phyloP scores from a whole-genome alignment of 1,139 yeast genomes.

The Suhomyces yuchorum region DNA sequence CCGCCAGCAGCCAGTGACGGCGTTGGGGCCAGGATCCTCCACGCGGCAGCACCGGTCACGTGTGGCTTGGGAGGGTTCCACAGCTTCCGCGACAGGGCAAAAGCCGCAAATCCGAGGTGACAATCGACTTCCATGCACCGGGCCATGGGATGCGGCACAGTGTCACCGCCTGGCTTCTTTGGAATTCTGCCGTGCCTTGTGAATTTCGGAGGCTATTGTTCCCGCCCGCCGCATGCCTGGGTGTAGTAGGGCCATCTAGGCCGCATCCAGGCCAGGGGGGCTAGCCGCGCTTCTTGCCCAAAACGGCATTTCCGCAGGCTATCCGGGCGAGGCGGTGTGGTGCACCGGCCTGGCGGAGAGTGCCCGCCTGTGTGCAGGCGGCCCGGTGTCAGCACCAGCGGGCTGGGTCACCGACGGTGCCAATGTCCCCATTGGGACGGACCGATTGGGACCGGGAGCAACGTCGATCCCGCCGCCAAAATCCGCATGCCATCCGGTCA shows the following conservation, averaged over 20 bases:
- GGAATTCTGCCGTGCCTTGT: neutral
- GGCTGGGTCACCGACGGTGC: too few species aligned
- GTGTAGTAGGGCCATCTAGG: too few species aligned
- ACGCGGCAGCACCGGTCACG: neutral
- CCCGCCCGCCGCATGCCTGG: neutral
- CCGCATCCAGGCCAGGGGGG: too few species aligned
- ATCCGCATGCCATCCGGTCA: neutral
- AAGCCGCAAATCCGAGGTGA: neutral
- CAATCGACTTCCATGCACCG: neutral
- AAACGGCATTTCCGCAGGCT: neutral
- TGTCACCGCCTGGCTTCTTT: neutral
- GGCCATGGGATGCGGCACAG: neutral
- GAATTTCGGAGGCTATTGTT: too few species aligned
- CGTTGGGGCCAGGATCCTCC: neutral
- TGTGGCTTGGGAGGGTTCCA: neutral
- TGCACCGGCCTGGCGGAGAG: too few species aligned
- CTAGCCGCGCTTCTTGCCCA: neutral
- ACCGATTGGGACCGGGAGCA: neutral
- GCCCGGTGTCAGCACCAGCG: too few species aligned
- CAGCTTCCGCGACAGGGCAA: neutral
- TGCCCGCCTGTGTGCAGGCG: too few species aligned
- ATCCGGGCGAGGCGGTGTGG: neutral
- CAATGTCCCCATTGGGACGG: too few species aligned
- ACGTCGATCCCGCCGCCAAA: neutral
- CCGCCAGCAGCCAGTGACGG: neutral